Evolutionary conservation across 192 early-diverging fungal species (phyloP), one percentile per base, ranked within the genome.

Genomic region (Jimgerdemannia lactiflua): DNA sequence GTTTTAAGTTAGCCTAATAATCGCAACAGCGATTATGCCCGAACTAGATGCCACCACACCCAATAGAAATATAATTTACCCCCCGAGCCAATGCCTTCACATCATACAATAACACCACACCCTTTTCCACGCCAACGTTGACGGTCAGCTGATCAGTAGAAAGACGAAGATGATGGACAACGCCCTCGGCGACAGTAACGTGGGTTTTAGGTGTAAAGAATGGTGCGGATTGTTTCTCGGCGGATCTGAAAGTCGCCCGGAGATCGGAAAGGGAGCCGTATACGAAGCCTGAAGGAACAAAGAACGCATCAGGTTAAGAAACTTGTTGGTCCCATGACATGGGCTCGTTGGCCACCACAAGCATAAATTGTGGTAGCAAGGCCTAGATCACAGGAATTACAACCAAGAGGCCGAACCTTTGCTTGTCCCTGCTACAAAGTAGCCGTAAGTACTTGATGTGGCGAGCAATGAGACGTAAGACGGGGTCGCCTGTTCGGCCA

Each of bases 391-490:
- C 49, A 6, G 14, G 0, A 59, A 59, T 59, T 59, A 10, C 49
- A 59, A 59, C 49, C 49, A 59, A 59, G 49, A 59, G 49, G 14
- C 14, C 14, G 49, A 59, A 89, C 91, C 91, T 71, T 82, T 72
- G 39, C 76, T 82, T 14, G 86, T 82, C 4, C 88, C 93, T 11
- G 90, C 93, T 14, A 91, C 86, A 69, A 92, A 88, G 69, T 89
- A 94, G 1, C 91, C 92, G 74, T 86, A 88, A n/a, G 65, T 86
- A 72, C 86, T 91, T 41, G 92, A 92, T 7, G 89, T 81, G 0
- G 77, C 88, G 65, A 94, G 82, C 17, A 93, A 76, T 39, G 82
- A 85, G 3, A 84, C 83, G 65, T 83, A 78, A 17, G 83, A 73
- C 4, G 87, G 85, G 9, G 86, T 87, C 1, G 83, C 74, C 7